Evolutionary conservation across 441 rosid species (phyloP).

Genomic region (Croton setiger): DNA sequence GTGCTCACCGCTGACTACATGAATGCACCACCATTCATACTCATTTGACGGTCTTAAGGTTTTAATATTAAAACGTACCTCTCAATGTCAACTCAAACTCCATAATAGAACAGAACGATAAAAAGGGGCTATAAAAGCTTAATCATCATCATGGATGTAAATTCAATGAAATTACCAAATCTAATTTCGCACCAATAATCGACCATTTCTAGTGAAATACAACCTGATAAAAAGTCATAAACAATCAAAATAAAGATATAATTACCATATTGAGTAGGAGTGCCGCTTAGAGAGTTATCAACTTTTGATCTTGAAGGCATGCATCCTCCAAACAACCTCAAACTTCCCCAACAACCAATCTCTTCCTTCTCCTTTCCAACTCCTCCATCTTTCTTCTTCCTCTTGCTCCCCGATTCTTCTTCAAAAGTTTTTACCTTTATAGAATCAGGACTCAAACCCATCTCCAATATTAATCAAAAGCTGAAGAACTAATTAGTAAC

Average conservation of each 20-base stretch:
- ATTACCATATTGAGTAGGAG: constrained; percentile 53
- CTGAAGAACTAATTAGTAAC: constrained; percentile 22
- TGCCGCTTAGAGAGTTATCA: constrained; percentile 75
- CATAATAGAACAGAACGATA: not conserved
- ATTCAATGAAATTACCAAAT: not conserved
- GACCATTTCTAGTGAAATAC: constrained; percentile 1
- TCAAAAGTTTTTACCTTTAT: constrained; percentile 40
- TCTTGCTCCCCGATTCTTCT: constrained; percentile 35
- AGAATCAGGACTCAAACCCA: constrained; percentile 53
- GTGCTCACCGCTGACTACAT: not conserved
- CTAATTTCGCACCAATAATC: not conserved
- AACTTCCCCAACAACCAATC: constrained; percentile 62
- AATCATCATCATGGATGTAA: not conserved
- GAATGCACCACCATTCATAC: not conserved
- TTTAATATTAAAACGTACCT: too few species aligned
- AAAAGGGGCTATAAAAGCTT: not conserved
- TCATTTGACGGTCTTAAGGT: not conserved
- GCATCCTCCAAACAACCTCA: constrained; percentile 62
- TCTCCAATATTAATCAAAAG: constrained; percentile 25
- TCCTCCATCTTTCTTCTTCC: constrained; percentile 36
- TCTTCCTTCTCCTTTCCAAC: constrained; percentile 34
- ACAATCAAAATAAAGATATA: constrained; percentile 9
- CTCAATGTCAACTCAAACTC: not conserved
- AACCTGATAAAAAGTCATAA: not conserved
- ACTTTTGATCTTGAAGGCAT: constrained; percentile 95